Base-by-base conservation (phyloP, 2,329 filamentous ascomycete species). In the Knufia fluminis region DNA sequence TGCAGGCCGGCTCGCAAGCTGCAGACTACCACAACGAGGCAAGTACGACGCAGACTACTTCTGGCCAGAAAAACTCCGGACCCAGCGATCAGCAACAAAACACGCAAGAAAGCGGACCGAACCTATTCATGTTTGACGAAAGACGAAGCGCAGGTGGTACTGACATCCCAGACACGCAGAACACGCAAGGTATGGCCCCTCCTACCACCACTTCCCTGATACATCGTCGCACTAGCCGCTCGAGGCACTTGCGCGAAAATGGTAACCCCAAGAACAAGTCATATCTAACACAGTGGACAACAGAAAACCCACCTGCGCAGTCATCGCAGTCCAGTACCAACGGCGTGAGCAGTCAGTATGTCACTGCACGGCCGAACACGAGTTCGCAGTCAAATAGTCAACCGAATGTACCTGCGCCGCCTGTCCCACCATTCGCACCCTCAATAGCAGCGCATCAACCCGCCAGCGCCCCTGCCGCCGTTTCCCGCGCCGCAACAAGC, bases 1-100 rank as follows among this genome's bases (percentile, higher is more conserved):
- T 82, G 68, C 71, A 73, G 7, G 72, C 73, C 10, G 75, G 76
- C 51, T 78, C 78, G 26, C 74, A 80, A 61, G 69, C 74, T 14
- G 70, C 71, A 19, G 77, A 82, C 77, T 82, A 80, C 51, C 70
- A 82, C 47, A 96, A 97, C 60, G 89, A 94, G 60, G 91, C 89
- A 1, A 94, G 89, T 1, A 94, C 90, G 1, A 97, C 90, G 1
- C 82, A 81, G 19, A 84, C 82, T 2, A 95, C 90, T 1, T 84
- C 79, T 2, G 80, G 82, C n/a, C 92, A 94, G 68, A 82, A 80
- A 64, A 90, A 85, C 53, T 78, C 80, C 4, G 88, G 84, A 2
- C 82, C 81, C 10, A 82, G 79, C 1, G 50, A 57, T 20, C 52
- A 46, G 14, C 52, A 53, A 42, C 80, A 78, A 2, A 36, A 83